Evolutionary conservation across 2,329 filamentous ascomycete genomes (phyloP).

Genomic region (Talaromyces sp.): DNA sequence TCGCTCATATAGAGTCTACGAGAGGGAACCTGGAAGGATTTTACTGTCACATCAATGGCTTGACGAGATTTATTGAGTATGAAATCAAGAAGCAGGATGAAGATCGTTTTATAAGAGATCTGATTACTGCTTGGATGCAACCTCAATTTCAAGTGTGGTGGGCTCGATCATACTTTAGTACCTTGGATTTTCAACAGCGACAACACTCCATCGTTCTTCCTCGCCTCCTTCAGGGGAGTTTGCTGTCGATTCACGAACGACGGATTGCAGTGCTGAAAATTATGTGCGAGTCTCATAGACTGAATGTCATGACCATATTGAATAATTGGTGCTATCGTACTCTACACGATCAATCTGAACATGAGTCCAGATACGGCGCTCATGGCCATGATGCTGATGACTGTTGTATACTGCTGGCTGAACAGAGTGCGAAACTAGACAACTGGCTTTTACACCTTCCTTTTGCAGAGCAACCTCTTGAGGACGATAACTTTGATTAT

Average conservation of each 20-base stretch:
- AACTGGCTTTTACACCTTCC: neutral
- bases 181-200: constrained; percentile 20
- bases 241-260: neutral
- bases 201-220: constrained; percentile 12
- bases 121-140: constrained; percentile 27
- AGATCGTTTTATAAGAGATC: constrained; percentile 7
- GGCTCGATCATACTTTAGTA: constrained; percentile 28
- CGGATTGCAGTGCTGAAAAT: neutral
- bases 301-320: neutral
- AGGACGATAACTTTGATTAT: neutral
- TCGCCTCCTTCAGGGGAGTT: neutral
- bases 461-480: neutral
- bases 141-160: constrained; percentile 26
- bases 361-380: neutral
- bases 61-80: neutral
- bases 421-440: neutral
- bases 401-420: neutral
- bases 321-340: neutral
- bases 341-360: neutral
- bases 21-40: neutral
- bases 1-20: neutral
- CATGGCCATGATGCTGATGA: neutral
- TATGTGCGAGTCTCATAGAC: neutral
- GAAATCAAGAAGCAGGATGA: neutral
- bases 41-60: neutral